Base-by-base conservation (phyloP, 768 basidiomycete genomes). In the Amanita pallidorosea region DNA sequence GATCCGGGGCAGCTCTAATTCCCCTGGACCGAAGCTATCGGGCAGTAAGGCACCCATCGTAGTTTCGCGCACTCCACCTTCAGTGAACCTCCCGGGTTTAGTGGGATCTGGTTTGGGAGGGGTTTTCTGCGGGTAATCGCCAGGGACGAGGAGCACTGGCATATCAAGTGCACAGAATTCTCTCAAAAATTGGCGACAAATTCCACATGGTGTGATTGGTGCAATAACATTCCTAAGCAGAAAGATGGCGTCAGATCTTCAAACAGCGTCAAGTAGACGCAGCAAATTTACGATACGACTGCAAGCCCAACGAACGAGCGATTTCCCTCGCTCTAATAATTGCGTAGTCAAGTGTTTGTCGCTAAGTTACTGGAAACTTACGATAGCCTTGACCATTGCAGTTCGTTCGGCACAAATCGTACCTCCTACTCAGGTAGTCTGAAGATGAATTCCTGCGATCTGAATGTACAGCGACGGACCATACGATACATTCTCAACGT, bases 361-460 rank as follows among this genome's bases (percentile, higher is more conserved):
- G 23, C 29, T 31, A n/a, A 13, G 50, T 22, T 38, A 20, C 23
- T 37, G 25, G 25, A 22, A 34, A 73, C 88, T 65, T 55, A 94
- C 93, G 18, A 86, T 81, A 23, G 91, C 94, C 65, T 96, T 96
- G n/a, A 92, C 85, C 49, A 99, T 71, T 0, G 94, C 94, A 0
- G 95, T 97, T 27, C 94, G 73, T 63, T 99, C 95, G 0, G 95
- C 95, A 57, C 95, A 98, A 53, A 97, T 94, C 0, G 87, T 79
- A 1, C 79, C 90, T 4, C 93, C 93, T 95, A 52, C 27, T 27
- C 11, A 48, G 41, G 11, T 40, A 23, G 47, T 25, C 15, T 35
- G 46, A 34, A 40, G 35, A 53, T 53, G 11, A 56, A 25, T 6
- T 38, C 25, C 41, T 45, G n/a, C 11, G 35, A 25, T 25, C n/a